phyloP scores from a whole-genome alignment of 768 basidiomycete genomes.

The Tylopilus balloui region DNA sequence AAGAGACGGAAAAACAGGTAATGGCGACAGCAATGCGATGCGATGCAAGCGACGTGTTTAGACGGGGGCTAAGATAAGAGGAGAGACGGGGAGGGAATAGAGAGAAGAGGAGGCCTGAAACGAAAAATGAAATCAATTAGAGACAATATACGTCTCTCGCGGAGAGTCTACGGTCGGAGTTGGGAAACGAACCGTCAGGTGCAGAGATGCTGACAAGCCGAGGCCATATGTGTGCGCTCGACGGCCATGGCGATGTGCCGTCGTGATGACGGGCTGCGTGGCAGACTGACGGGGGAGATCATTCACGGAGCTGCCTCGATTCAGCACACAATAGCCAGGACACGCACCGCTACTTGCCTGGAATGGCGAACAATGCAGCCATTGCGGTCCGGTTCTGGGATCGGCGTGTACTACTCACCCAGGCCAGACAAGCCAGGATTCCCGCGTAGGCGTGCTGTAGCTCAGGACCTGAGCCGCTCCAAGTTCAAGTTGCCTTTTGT shows the following conservation, averaged over 20 bases:
- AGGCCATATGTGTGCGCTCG: background rate
- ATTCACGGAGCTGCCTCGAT: slow-evolving; percentile 13
- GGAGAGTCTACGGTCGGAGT: slow-evolving; percentile 31
- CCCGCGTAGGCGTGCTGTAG: no score
- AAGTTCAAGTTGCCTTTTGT: slow-evolving; percentile 38
- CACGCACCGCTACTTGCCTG: slow-evolving; percentile 19
- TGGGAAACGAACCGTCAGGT: slow-evolving; percentile 22
- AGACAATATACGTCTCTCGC: slow-evolving; percentile 28
- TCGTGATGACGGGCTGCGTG: slow-evolving; percentile 3
- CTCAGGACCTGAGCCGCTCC: background rate
- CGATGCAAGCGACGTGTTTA: slow-evolving; percentile 31
- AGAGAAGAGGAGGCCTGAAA: slow-evolving; percentile 21
- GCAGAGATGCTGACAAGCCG: slow-evolving; percentile 20
- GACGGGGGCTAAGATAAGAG: slow-evolving; percentile 30
- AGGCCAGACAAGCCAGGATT: slow-evolving; percentile 5
- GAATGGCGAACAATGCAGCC: slow-evolving; percentile 29
- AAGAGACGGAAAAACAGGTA: slow-evolving; percentile 15
- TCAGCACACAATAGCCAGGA: slow-evolving; percentile 24
- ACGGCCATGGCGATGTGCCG: slow-evolving; percentile 1
- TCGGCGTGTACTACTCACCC: slow-evolving; percentile 15
- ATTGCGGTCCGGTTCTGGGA: slow-evolving; percentile 8
- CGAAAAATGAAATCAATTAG: slow-evolving; percentile 24
- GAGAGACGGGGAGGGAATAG: slow-evolving; percentile 4
- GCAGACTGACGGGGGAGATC: background rate
- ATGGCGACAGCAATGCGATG: slow-evolving; percentile 34